These are phyloP conservation scores for Cucurbita moschata DNA, from an alignment of 306 rosid species.

Conservation along the genomic window DNA sequence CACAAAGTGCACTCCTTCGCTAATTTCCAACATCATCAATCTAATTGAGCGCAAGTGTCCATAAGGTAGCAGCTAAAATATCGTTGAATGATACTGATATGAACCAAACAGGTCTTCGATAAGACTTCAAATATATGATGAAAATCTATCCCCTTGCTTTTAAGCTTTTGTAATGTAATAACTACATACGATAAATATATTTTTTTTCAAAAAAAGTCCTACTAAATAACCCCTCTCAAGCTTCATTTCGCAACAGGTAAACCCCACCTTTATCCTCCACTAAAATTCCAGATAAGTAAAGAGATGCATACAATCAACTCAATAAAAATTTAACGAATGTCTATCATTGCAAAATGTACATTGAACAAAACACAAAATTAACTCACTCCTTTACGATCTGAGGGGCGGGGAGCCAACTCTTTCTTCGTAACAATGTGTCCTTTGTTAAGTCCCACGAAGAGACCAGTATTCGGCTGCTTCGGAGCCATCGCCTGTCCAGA, in stretches of 20 bases:
- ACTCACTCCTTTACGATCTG: conserved; percentile 81
- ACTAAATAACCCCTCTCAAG: neutral
- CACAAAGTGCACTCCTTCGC: conserved; percentile 51
- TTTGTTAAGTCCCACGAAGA: conserved; percentile 72
- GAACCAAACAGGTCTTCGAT: neutral
- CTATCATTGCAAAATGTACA: neutral
- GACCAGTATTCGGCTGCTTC: conserved; percentile 57
- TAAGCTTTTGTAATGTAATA: neutral
- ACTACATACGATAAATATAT: neutral
- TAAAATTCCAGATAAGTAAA: neutral
- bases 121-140: neutral
- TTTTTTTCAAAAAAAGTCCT: neutral
- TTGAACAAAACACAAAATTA: neutral
- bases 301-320: neutral
- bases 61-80: neutral
- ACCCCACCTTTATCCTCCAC: neutral
- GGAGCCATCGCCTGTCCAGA: conserved; percentile 64
- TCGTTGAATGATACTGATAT: neutral
- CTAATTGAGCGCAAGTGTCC: neutral
- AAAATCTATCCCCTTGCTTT: neutral
- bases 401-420: conserved; percentile 74
- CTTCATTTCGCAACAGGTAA: neutral
- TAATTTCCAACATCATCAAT: conserved; percentile 29
- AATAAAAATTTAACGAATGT: neutral
- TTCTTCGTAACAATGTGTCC: conserved; percentile 77